phyloP scores from a whole-genome alignment of 1,284 basidiomycete genomes.

The Cryptococcus sp. region DNA sequence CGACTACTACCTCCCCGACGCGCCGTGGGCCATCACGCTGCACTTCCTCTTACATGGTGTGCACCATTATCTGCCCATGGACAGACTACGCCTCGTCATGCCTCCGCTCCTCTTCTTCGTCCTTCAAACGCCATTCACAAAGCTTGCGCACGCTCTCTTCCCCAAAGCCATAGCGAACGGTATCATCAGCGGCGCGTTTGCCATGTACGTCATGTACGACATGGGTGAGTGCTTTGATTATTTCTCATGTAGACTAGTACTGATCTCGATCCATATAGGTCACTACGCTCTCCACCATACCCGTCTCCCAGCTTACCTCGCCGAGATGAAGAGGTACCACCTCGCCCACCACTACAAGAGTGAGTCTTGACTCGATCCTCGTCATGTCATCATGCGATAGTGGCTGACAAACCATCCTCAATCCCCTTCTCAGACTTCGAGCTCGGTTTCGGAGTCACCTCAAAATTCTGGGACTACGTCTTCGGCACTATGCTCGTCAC shows the following conservation, averaged over 20 bases:
- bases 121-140: conserved; percentile 85
- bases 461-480: conserved; percentile 92
- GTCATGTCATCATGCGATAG: background rate
- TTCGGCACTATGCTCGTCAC: conserved; percentile 80
- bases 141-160: conserved; percentile 80
- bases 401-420: conserved; percentile 7
- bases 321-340: conserved; percentile 95
- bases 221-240: conserved; percentile 61
- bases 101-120: conserved; percentile 81
- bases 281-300: conserved; percentile 91
- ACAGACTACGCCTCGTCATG: conserved; percentile 94
- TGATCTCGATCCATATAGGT: conserved; percentile 1
- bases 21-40: conserved; percentile 72
- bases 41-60: conserved; percentile 96
- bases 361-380: conserved; percentile 27
- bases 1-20: conserved; percentile 85
- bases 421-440: conserved; percentile 67
- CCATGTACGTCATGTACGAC: conserved; percentile 88
- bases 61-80: conserved; percentile 98
- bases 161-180: conserved; percentile 85
- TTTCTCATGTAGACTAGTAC: background rate
- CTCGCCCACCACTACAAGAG: conserved; percentile 96
- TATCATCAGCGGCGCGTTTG: conserved; percentile 86
- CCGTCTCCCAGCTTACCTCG: conserved; percentile 82
- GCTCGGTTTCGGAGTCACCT: conserved; percentile 94